phyloP scores from a whole-genome alignment of 176 grass and related monocot genomes.

The Oryza australiensis region DNA sequence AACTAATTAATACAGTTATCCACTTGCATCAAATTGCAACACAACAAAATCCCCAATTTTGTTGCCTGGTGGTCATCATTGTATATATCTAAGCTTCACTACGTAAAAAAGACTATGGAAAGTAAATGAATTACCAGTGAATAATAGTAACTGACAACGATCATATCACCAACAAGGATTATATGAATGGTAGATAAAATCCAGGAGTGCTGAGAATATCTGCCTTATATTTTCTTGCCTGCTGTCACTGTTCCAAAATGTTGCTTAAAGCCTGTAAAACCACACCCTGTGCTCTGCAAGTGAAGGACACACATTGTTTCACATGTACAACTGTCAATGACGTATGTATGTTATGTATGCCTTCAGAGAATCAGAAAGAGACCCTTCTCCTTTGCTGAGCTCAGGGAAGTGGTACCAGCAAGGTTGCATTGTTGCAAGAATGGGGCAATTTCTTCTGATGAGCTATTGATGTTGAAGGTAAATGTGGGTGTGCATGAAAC shows the following conservation, averaged over 20 bases:
- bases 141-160: not conserved
- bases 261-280: conserved; percentile 25
- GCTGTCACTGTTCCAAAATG: conserved; percentile 16
- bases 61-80: not conserved
- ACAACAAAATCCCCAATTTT: not conserved
- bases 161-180: not conserved
- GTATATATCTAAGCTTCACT: not conserved
- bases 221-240: conserved; percentile 10
- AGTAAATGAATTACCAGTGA: conserved; percentile 3
- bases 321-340: not conserved
- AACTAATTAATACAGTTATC: not conserved
- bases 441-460: not conserved
- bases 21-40: not conserved
- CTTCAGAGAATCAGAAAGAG: conserved; percentile 1
- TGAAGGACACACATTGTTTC: conserved; percentile 2
- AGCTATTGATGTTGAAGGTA: not conserved
- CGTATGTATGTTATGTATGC: not conserved
- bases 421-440: not conserved
- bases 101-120: not conserved
- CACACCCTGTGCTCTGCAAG: not conserved
- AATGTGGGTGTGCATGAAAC: not conserved
- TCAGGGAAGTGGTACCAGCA: not conserved
- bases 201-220: not conserved
- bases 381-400: not conserved
- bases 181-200: not conserved